Percentiles rank a stretch among this genome's conserved stretches.
Conservation (phyloP, 345 rosid genomes). For the Citrus medica region DNA sequence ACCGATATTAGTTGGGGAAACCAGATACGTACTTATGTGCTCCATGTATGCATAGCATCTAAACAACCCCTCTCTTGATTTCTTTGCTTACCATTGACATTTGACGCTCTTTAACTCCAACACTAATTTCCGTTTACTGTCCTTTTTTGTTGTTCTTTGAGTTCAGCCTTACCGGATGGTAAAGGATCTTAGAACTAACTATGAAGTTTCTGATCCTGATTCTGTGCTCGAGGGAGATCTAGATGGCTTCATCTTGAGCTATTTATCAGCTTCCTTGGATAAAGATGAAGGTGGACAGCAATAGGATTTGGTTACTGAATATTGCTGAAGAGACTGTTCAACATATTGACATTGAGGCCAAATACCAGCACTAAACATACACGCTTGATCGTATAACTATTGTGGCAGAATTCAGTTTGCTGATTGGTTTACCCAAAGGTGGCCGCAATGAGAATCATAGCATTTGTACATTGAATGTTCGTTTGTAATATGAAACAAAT, state of each 20-base stretch:
- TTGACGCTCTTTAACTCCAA: not conserved
- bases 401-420: not conserved
- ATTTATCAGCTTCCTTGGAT: constrained; percentile 69
- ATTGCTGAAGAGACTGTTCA: not conserved
- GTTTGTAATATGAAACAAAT: not conserved
- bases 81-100: not conserved
- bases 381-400: not conserved
- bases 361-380: not conserved
- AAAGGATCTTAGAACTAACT: constrained; percentile 88
- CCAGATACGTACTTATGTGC: constrained; percentile 87
- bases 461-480: not conserved
- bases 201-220: constrained; percentile 88
- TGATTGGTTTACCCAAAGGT: not conserved
- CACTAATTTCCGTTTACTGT: not conserved
- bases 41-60: constrained; percentile 55
- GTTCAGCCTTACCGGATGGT: constrained; percentile 90
- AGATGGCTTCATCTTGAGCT: constrained; percentile 80
- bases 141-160: not conserved
- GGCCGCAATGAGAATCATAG: not conserved
- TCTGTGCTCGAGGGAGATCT: constrained; percentile 87
- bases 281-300: constrained; percentile 34
- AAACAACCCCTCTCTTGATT: not conserved
- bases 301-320: constrained; percentile 20
- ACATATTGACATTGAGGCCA: not conserved
- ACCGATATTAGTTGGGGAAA: constrained; percentile 93